phyloP scores from a whole-genome alignment of 768 basidiomycete genomes.

The Inosperma sp. region DNA sequence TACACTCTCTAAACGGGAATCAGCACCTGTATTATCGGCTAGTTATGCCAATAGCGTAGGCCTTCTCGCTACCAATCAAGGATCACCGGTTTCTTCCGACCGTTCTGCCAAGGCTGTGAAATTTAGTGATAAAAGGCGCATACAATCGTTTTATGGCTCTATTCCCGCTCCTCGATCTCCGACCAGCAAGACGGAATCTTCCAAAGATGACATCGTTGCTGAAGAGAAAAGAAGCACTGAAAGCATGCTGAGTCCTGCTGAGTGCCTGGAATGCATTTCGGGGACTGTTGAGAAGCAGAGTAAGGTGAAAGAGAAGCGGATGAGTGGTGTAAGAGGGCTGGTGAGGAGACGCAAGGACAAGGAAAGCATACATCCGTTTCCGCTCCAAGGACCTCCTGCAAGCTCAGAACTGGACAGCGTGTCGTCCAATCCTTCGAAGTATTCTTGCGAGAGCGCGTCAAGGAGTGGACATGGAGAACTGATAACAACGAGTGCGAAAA shows the following conservation, averaged over 20 bases:
- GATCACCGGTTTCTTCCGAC: neutral
- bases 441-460: conserved; percentile 6
- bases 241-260: conserved; percentile 1
- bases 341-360: neutral
- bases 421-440: conserved; percentile 1
- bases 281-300: too few relatives aligned
- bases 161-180: neutral
- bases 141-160: neutral
- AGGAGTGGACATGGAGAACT: neutral
- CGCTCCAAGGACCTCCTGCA: neutral
- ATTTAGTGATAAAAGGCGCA: conserved; percentile 1
- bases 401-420: neutral
- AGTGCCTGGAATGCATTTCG: neutral
- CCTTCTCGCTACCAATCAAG: neutral
- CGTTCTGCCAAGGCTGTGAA: neutral
- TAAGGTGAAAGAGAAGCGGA: too few relatives aligned
- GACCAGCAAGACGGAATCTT: too few relatives aligned
- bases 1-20: neutral
- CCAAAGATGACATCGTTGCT: neutral
- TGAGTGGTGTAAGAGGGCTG: neutral
- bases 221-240: neutral
- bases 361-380: neutral
- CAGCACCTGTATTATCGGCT: neutral
- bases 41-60: neutral
- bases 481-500: neutral